Conservation (phyloP, 2,329 filamentous ascomycete genomes). For the Diatrype stigma region DNA sequence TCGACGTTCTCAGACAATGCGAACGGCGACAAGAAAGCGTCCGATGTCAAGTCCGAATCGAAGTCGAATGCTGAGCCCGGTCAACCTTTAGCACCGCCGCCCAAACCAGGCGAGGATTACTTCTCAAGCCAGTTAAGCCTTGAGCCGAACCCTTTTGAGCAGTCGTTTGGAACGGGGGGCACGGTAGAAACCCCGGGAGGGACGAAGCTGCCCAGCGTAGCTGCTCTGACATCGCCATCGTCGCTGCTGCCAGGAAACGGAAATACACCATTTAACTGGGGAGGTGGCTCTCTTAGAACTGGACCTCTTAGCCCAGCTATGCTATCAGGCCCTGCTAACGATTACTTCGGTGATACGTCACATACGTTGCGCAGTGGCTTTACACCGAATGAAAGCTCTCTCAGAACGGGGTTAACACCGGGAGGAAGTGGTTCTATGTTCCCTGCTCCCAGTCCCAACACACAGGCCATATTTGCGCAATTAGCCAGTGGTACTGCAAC, state of each 20-base stretch:
- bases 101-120: slow-evolving; percentile 65
- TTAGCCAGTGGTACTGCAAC: slow-evolving; percentile 79
- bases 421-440: slow-evolving; percentile 98
- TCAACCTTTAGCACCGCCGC: slow-evolving; percentile 67
- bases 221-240: slow-evolving; percentile 84
- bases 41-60: slow-evolving; percentile 47
- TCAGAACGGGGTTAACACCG: slow-evolving; percentile 86
- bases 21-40: slow-evolving; percentile 40
- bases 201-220: slow-evolving; percentile 81
- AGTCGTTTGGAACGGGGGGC: slow-evolving; percentile 71
- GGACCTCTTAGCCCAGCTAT: slow-evolving; percentile 95
- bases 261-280: slow-evolving; percentile 74
- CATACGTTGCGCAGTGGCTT: slow-evolving; percentile 77
- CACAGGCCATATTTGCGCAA: slow-evolving; percentile 75
- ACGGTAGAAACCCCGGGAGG: slow-evolving; percentile 76
- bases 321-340: slow-evolving; percentile 79
- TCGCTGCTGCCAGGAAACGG: slow-evolving; percentile 71
- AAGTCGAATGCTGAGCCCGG: slow-evolving; percentile 53
- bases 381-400: slow-evolving; percentile 93
- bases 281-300: slow-evolving; percentile 76
- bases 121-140: slow-evolving; percentile 65
- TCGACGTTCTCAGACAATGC: slow-evolving; percentile 30
- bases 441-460: slow-evolving; percentile 82
- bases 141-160: slow-evolving; percentile 96
- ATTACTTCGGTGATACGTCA: slow-evolving; percentile 79